These are phyloP conservation scores for Zygosaccharomyces kombuchaensis DNA, from an alignment of 805 yeast species.

Conservation along the genomic window DNA sequence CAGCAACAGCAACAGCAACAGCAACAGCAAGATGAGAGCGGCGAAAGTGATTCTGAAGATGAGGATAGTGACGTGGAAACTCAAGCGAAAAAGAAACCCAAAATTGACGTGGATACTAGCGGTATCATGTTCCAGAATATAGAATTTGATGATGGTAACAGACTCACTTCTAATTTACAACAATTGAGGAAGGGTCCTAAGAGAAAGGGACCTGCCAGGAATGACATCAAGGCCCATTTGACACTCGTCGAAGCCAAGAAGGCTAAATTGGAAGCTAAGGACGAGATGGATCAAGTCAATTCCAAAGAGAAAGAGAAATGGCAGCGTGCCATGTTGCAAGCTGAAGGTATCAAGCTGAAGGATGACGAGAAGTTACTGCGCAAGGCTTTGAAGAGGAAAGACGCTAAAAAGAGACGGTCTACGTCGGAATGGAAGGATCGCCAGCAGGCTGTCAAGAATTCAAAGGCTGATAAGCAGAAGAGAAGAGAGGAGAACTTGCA, in stretches of 20 bases:
- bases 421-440: slow-evolving; percentile 92
- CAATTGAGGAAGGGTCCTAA: slow-evolving; percentile 48
- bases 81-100: slow-evolving; percentile 32
- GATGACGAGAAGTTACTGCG: slow-evolving; percentile 87
- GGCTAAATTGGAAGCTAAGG: slow-evolving; percentile 53
- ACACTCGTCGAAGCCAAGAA: slow-evolving; percentile 70
- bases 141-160: slow-evolving; percentile 74
- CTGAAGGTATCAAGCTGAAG: slow-evolving; percentile 82
- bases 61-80: slow-evolving; percentile 22
- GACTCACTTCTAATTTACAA: slow-evolving; percentile 67
- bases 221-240: slow-evolving; percentile 81
- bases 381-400: slow-evolving; percentile 81
- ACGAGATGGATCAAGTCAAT: slow-evolving; percentile 55
- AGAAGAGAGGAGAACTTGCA: slow-evolving; percentile 90
- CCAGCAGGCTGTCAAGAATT: slow-evolving; percentile 70
- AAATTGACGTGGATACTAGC: slow-evolving; percentile 34
- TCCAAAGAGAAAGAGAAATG: slow-evolving; percentile 73
- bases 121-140: slow-evolving; percentile 67
- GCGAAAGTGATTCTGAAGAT: slow-evolving; percentile 34
- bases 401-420: slow-evolving; percentile 76
- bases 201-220: slow-evolving; percentile 78
- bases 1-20: slow-evolving; percentile 32
- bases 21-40: slow-evolving; percentile 34
- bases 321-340: slow-evolving; percentile 77
- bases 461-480: slow-evolving; percentile 68